phyloP scores from a whole-genome alignment of 2,329 filamentous ascomycete species.

The Penicillium sp. region DNA sequence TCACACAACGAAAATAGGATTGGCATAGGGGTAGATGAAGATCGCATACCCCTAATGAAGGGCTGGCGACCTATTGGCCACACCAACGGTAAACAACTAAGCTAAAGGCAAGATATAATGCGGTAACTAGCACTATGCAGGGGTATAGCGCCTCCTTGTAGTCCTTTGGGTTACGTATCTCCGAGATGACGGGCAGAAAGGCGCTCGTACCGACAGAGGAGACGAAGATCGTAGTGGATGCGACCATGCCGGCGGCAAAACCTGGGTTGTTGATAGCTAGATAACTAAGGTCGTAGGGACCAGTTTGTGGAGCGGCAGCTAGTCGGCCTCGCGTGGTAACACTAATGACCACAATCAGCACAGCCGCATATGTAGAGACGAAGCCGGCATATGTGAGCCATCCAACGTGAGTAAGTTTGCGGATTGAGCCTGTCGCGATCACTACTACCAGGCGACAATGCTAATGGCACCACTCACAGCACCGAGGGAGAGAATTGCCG shows the following conservation, averaged over 20 bases:
- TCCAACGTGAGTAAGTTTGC: slow-evolving; percentile 64
- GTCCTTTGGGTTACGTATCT: slow-evolving; percentile 64
- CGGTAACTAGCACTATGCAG: slow-evolving; percentile 64
- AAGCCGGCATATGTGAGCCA: slow-evolving; percentile 68
- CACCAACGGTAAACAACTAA: slow-evolving; percentile 66
- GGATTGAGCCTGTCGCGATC: slow-evolving; percentile 43
- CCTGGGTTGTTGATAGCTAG: slow-evolving; percentile 60
- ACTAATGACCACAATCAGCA: slow-evolving; percentile 63
- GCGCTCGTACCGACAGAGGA: slow-evolving; percentile 63
- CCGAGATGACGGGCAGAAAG: slow-evolving; percentile 67
- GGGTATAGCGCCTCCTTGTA: slow-evolving; percentile 64
- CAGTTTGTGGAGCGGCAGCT: slow-evolving; percentile 64
- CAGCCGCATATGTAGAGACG: slow-evolving; percentile 62
- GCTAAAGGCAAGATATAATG: slow-evolving; percentile 62
- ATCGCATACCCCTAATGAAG: slow-evolving; percentile 55
- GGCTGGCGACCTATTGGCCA: slow-evolving; percentile 66
- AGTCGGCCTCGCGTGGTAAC: slow-evolving; percentile 61
- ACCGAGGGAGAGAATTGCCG: slow-evolving; percentile 54
- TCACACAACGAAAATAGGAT: not conserved
- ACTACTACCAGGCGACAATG: slow-evolving; percentile 55
- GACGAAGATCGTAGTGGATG: slow-evolving; percentile 63
- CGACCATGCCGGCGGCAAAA: slow-evolving; percentile 64
- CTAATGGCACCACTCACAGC: slow-evolving; percentile 55
- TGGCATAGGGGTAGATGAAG: not conserved
- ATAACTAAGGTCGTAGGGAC: slow-evolving; percentile 64